Base-by-base conservation (phyloP, 2,329 filamentous ascomycete species). In the Claviceps paspali region DNA sequence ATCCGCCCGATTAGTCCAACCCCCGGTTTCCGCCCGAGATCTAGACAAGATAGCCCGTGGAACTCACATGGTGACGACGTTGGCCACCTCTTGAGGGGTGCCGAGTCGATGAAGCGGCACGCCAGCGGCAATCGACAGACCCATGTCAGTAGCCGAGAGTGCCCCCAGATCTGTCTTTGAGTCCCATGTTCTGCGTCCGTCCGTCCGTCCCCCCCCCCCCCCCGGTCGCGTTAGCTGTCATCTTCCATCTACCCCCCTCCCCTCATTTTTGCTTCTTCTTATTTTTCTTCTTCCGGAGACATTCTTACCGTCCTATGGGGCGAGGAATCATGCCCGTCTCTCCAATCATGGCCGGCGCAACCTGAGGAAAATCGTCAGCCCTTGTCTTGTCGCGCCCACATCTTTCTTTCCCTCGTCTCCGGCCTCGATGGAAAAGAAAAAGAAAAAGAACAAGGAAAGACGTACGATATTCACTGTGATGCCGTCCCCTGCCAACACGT, bases 321-420 rank as follows among this genome's bases (percentile, higher is more conserved):
- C 19, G 11, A 23, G 40, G 34, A 24, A 42, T 42, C 40, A 42
- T 42, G 34, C 40, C 40, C n/a, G 40, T 42, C 12, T 38, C 38
- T 9, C 40, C 37, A 21, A 42, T 40, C 40, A 42, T 42, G 11
- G 40, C 40, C 15, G 40, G 40, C 2, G 37, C 33, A 6, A 42
- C 40, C 40, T 42, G 21, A 10, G 22, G 19, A 12, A 37, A 3
- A 11, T 23, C 11, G 12, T 22, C 14, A 12, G 19, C 3, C 5
- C 29, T 19, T 19, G 17, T n/a, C 6, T n/a, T 4, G 29, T 21
- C 17, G 7, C 17, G 12, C 4, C 29, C n/a, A n/a, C 3, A 14
- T 28, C 9, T n/a, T 14, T 17, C 17, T 29, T 4, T 28, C n/a
- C n/a, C n/a, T n/a, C n/a, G n/a, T n/a, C n/a, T n/a, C n/a, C n/a